A percentile compares a stretch with the other conserved stretches of the same genome.
phyloP scores from a whole-genome alignment of 441 rosid species.

The Macaranga tanarius region DNA sequence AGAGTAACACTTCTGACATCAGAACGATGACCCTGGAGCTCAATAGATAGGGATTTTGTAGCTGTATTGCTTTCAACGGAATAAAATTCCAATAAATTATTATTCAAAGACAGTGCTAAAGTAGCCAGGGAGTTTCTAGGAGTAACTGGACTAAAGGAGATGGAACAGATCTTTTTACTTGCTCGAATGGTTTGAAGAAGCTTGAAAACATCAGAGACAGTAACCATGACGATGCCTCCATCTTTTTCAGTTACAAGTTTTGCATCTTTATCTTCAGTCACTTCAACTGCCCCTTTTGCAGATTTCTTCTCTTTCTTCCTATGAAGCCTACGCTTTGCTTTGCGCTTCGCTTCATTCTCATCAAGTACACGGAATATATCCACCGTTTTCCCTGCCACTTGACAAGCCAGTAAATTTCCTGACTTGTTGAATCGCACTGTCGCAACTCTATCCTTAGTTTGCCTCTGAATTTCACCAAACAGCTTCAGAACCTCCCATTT shows the following conservation, averaged over 20 bases:
- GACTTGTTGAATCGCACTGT: conserved; percentile 68
- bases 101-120: conserved; percentile 84
- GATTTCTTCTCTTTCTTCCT: conserved; percentile 89
- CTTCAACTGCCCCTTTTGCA: conserved; percentile 45
- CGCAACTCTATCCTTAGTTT: conserved; percentile 82
- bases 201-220: conserved; percentile 80
- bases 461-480: conserved; percentile 85
- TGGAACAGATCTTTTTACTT: conserved; percentile 77
- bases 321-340: conserved; percentile 83
- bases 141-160: conserved; percentile 65
- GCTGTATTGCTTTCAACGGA: conserved; percentile 53
- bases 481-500: conserved; percentile 76
- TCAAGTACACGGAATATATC: conserved; percentile 70
- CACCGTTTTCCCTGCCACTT: conserved; percentile 83
- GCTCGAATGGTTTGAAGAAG: conserved; percentile 76
- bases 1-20: conserved; percentile 91
- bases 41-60: conserved; percentile 63
- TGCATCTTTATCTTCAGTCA: conserved; percentile 40
- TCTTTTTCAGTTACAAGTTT: conserved; percentile 38
- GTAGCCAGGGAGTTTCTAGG: conserved; percentile 65
- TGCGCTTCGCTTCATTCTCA: conserved; percentile 79
- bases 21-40: conserved; percentile 91
- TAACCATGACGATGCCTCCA: conserved; percentile 32
- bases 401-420: conserved; percentile 87
- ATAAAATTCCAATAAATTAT: conserved; percentile 78